A percentile compares a stretch with the other conserved stretches of the same genome.
phyloP scores from a whole-genome alignment of 768 basidiomycete species.

The Hygrophoropsis aurantiaca region DNA sequence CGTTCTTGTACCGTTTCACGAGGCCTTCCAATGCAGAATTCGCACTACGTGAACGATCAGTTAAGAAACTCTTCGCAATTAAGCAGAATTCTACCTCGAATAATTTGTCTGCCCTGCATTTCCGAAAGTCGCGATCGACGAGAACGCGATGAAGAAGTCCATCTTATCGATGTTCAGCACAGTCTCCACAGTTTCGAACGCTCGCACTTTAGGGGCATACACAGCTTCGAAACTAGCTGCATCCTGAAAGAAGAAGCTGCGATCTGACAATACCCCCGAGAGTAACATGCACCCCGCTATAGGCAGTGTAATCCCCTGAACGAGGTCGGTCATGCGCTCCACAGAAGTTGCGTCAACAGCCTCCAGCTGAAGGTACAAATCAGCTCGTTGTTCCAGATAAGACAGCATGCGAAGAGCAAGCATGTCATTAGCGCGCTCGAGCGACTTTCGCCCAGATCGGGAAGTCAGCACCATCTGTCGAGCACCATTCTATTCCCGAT shows the following conservation, averaged over 20 bases:
- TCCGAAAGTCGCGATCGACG: conserved; percentile 33
- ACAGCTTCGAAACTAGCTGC: conserved; percentile 26
- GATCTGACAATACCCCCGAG: conserved; percentile 30
- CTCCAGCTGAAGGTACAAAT: conserved; percentile 30
- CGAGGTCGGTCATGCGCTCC: conserved; percentile 14
- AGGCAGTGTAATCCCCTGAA: conserved; percentile 18
- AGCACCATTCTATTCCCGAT: conserved; percentile 33
- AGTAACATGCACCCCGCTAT: conserved; percentile 35
- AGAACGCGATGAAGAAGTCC: conserved; percentile 38
- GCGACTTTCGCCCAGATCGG: conserved; percentile 28
- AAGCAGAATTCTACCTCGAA: conserved; percentile 28
- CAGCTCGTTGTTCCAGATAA: conserved; percentile 26
- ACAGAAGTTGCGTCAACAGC: conserved; percentile 30
- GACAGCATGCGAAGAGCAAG: conserved; percentile 23
- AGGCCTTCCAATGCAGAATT: conserved; percentile 32
- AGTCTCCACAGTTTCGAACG: conserved; percentile 23
- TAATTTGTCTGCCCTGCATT: conserved; percentile 40
- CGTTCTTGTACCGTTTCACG: conserved; percentile 24
- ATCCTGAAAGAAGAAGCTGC: conserved; percentile 28
- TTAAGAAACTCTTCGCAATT: neutral
- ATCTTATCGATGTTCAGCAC: conserved; percentile 24
- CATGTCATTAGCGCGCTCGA: conserved; percentile 20
- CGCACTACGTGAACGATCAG: conserved; percentile 27
- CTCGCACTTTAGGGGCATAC: conserved; percentile 28
- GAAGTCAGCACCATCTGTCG: conserved; percentile 37